Percentiles rank a stretch among this genome's conserved stretches.
These are phyloP conservation scores for Colletotrichum magnum DNA, from an alignment of 2,329 filamentous ascomycete genomes.

Conservation along the genomic window DNA sequence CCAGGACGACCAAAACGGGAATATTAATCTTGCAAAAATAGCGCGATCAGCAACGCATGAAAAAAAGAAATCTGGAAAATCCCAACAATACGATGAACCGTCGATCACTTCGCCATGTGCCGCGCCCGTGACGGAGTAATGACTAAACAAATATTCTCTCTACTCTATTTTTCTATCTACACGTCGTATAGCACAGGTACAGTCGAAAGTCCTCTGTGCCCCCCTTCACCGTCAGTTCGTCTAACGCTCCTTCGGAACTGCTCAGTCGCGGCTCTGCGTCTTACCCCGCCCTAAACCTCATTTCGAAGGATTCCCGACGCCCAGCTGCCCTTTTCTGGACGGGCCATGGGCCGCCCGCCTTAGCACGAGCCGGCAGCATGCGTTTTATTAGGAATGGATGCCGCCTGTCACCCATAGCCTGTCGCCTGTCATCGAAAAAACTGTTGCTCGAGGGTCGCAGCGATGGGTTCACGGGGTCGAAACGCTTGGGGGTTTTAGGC, in stretches of 20 bases:
- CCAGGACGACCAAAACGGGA: background rate
- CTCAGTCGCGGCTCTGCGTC: constrained; percentile 30
- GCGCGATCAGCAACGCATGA: background rate
- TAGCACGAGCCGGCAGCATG: constrained; percentile 12
- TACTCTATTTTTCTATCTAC: too few relatives aligned
- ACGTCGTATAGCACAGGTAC: too few relatives aligned
- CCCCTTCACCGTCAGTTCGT: constrained; percentile 30
- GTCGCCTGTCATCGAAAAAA: background rate
- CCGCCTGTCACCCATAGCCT: background rate
- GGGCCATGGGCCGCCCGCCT: constrained; percentile 8
- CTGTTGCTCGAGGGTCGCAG: background rate
- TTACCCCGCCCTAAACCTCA: constrained; percentile 35
- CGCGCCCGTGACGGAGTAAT: constrained; percentile 14
- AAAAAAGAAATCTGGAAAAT: background rate
- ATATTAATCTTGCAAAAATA: background rate
- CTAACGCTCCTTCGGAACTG: constrained; percentile 9
- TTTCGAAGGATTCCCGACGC: constrained; percentile 21
- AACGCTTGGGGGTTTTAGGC: too few relatives aligned
- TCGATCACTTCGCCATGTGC: background rate
- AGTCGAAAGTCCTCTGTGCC: too few relatives aligned
- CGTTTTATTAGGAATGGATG: constrained; percentile 5
- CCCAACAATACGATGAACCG: background rate
- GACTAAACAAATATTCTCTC: constrained; percentile 13
- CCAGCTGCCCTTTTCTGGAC: constrained; percentile 19
- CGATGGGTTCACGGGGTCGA: too few relatives aligned